Base-by-base conservation (phyloP, 306 rosid genomes). In the Vigna nakashimae region DNA sequence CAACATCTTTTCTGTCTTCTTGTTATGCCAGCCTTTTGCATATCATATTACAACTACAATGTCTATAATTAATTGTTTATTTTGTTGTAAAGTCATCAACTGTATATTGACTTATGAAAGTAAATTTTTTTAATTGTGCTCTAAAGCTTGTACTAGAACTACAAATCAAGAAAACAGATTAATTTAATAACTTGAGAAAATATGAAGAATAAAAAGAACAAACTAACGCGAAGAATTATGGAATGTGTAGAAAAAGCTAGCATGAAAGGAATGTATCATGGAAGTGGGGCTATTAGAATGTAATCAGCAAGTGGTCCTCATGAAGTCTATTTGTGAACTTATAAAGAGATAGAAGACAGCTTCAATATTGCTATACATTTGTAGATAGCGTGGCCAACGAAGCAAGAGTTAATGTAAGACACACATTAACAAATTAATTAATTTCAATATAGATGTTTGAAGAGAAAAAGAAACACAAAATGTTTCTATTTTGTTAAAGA, bases 221-320 rank as follows among this genome's bases (percentile, higher is more conserved):
- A 62, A 82, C 46, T 43, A 65, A 73, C 48, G 66, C 4, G 59
- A 68, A 40, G 38, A 17, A 1, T 11, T 75, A 1, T 18, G 20
- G 20, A 18, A 32, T 36, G 69, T 51, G 77, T 16, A 52, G 77
- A 79, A 17, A 76, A 76, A 45, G 84, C 81, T 77, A 78, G 82
- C 80, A 72, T 68, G 86, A 87, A 76, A 87, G 88, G 86, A 87
- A 84, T 82, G 85, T 82, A 24, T 59, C 69, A 17, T 72, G 58
- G 70, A 17, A 71, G 80, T 57, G 81, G 79, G 79, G 79, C 59
- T 63, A 59, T 51, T 69, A 69, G 59, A 59, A 67, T 52, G 40
- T 36, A 48, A 77, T 16, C 11, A 2, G 67, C 60, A 46, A 69
- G 87, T 90, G 94, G 92, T 87, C 93, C 90, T 80, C 2, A 15